A percentile compares a stretch with the other conserved stretches of the same genome.
Conservation (phyloP, 352 stramenopile genomes). For the Phytophthora hybrid region DNA sequence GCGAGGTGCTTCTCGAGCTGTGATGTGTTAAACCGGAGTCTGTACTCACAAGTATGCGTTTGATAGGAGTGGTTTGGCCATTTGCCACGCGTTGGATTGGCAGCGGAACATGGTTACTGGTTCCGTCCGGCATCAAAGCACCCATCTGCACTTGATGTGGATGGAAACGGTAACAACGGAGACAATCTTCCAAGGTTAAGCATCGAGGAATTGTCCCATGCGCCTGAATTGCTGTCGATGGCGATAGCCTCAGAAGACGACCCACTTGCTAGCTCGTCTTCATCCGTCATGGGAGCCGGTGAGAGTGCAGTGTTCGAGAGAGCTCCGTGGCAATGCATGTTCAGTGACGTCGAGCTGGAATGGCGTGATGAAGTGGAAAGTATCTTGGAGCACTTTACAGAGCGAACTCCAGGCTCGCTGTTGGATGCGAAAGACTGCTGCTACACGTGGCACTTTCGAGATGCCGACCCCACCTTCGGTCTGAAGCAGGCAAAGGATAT, state of each 20-base stretch:
- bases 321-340: slow-evolving; percentile 84
- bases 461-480: slow-evolving; percentile 86
- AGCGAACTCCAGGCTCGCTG: slow-evolving; percentile 86
- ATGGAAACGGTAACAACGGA: slow-evolving; percentile 12
- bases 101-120: slow-evolving; percentile 86
- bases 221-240: slow-evolving; percentile 8
- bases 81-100: slow-evolving; percentile 75
- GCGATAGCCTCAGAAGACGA: slow-evolving; percentile 25
- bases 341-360: slow-evolving; percentile 81
- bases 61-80: slow-evolving; percentile 85
- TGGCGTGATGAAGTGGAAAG: slow-evolving; percentile 83
- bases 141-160: slow-evolving; percentile 31
- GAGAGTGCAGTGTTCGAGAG: slow-evolving; percentile 31
- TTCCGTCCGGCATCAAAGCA: slow-evolving; percentile 78
- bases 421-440: slow-evolving; percentile 88
- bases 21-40: neutral
- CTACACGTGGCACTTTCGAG: slow-evolving; percentile 91
- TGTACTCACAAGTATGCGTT: slow-evolving; percentile 8
- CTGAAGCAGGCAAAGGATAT: slow-evolving; percentile 90
- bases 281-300: slow-evolving; percentile 14
- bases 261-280: slow-evolving; percentile 29
- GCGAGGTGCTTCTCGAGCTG: neutral
- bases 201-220: slow-evolving; percentile 25
- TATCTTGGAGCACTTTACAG: slow-evolving; percentile 90
- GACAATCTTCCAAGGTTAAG: slow-evolving; percentile 11